Conservation (phyloP, 148 eudicot genomes). For the Amaranthus hypochondriacus region DNA sequence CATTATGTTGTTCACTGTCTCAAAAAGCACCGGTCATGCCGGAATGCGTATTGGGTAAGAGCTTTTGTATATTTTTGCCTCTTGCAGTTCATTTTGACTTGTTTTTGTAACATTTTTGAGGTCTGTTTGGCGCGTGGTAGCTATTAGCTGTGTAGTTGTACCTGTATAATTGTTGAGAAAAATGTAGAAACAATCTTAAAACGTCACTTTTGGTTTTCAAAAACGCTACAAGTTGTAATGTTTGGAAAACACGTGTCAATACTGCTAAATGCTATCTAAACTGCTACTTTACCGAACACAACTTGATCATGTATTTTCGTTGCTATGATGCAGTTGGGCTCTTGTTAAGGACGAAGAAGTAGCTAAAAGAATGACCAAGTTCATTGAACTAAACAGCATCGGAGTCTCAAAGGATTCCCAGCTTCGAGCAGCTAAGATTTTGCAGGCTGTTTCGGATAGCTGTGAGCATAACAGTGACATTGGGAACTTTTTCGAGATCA, state of each 20-base stretch:
- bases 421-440: slow-evolving; percentile 79
- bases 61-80: neutral
- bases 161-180: too few relatives aligned
- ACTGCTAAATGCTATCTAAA: too few relatives aligned
- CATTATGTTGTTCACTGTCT: slow-evolving; percentile 87
- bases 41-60: slow-evolving; percentile 90
- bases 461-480: slow-evolving; percentile 26
- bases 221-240: too few relatives aligned
- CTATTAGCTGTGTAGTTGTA: too few relatives aligned
- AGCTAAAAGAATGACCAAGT: slow-evolving; percentile 82
- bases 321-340: slow-evolving; percentile 69
- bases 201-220: too few relatives aligned
- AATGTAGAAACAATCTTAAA: too few relatives aligned
- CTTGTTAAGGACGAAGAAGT: slow-evolving; percentile 71
- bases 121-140: too few relatives aligned
- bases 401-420: slow-evolving; percentile 98
- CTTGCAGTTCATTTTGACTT: neutral
- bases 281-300: too few relatives aligned
- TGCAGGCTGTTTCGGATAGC: slow-evolving; percentile 63
- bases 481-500: slow-evolving; percentile 51
- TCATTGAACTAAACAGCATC: slow-evolving; percentile 77
- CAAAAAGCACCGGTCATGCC: slow-evolving; percentile 97
- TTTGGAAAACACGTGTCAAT: too few relatives aligned
- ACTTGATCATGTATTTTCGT: neutral
- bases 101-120: neutral